These are phyloP conservation scores for Entonaema liquescens DNA, from an alignment of 495 filamentous ascomycete species.

Conservation along the genomic window DNA sequence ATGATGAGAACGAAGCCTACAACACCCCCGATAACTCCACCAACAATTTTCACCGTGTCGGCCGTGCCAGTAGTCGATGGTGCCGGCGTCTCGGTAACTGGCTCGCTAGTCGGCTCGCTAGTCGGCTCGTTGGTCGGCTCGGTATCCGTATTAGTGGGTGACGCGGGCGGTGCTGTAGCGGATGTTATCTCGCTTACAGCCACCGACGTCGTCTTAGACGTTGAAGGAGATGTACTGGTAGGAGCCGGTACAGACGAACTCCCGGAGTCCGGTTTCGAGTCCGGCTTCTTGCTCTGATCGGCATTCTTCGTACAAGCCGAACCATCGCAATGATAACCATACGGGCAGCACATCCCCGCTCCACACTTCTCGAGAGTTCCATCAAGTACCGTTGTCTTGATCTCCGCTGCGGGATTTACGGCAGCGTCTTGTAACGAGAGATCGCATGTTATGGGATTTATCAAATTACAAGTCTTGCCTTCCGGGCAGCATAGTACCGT, in stretches of 20 bases:
- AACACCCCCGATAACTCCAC: conserved; percentile 45
- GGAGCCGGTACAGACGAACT: conserved; percentile 43
- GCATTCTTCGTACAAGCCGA: conserved; percentile 51
- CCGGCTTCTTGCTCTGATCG: conserved; percentile 51
- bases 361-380: conserved; percentile 66
- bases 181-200: conserved; percentile 25
- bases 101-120: not conserved
- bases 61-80: conserved; percentile 21
- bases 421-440: conserved; percentile 70
- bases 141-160: conserved; percentile 6
- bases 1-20: conserved; percentile 38
- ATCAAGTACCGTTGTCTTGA: conserved; percentile 75
- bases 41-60: conserved; percentile 44
- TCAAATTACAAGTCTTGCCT: conserved; percentile 67
- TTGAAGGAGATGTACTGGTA: not conserved
- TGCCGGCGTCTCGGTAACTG: conserved; percentile 22
- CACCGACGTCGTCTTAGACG: conserved; percentile 17
- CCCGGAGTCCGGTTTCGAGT: conserved; percentile 45
- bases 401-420: conserved; percentile 63
- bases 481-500: conserved; percentile 82
- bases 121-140: conserved; percentile 1
- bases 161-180: not conserved
- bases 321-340: conserved; percentile 75
- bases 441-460: conserved; percentile 77
- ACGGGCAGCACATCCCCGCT: conserved; percentile 66